Percentiles rank a stretch among this genome's conserved stretches.
Evolutionary conservation across 2,329 filamentous ascomycete genomes (phyloP).

Genomic region (Immersiporthe knoxdaviesiana): DNA sequence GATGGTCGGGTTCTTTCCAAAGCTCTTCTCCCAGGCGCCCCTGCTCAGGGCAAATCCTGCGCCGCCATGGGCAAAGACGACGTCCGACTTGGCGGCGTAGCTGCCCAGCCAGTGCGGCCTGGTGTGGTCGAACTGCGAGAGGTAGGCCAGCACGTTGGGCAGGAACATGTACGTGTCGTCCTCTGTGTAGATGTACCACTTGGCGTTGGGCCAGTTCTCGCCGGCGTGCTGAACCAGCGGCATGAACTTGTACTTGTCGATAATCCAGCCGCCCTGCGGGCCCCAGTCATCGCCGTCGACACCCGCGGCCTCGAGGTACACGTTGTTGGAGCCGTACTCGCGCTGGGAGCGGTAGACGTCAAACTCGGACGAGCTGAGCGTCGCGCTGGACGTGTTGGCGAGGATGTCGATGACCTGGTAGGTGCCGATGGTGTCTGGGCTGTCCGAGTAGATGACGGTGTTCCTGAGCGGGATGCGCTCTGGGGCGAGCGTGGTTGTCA

Average conservation of each 20-base stretch:
- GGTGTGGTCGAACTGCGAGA: slow-evolving; percentile 25
- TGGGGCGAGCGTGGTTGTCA: slow-evolving; percentile 34
- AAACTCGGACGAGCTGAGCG: slow-evolving; percentile 28
- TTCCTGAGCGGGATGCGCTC: slow-evolving; percentile 34
- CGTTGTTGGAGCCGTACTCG: slow-evolving; percentile 34
- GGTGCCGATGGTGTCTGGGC: slow-evolving; percentile 33
- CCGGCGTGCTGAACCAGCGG: slow-evolving; percentile 23
- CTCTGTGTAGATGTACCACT: slow-evolving; percentile 34
- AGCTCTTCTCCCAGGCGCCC: slow-evolving; percentile 20
- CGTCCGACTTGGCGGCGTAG: slow-evolving; percentile 25
- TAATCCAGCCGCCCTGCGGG: slow-evolving; percentile 21
- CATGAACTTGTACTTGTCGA: slow-evolving; percentile 29
- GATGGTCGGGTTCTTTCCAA: slow-evolving; percentile 10
- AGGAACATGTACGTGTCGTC: slow-evolving; percentile 31
- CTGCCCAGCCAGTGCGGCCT: slow-evolving; percentile 27
- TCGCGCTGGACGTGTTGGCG: slow-evolving; percentile 32
- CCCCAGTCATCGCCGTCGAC: slow-evolving; percentile 20
- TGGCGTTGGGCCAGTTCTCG: slow-evolving; percentile 25
- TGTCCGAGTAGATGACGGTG: slow-evolving; percentile 35
- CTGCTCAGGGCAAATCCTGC: slow-evolving; percentile 24
- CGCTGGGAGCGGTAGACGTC: slow-evolving; percentile 34
- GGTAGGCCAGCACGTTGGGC: slow-evolving; percentile 26
- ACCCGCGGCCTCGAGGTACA: slow-evolving; percentile 34
- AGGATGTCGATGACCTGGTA: slow-evolving; percentile 35
- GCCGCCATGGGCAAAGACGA: slow-evolving; percentile 31